These are phyloP conservation scores for Fusarium torulosum DNA, from an alignment of 2,329 filamentous ascomycete species.

Conservation along the genomic window DNA sequence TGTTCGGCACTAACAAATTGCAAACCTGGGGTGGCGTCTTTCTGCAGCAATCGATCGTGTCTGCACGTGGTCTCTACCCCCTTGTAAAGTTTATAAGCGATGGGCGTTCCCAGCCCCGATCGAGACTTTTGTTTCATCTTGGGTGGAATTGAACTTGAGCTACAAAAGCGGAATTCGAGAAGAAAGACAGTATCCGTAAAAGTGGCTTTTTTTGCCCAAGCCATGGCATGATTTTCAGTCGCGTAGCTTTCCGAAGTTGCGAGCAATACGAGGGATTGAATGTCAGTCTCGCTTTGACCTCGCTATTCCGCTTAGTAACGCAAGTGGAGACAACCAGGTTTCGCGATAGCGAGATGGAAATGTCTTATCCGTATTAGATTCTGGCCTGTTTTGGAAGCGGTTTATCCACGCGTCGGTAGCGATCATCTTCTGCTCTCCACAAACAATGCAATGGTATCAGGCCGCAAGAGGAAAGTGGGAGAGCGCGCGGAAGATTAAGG, in stretches of 20 bases:
- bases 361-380: not conserved
- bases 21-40: conserved; percentile 14
- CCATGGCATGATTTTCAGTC: conserved; percentile 1
- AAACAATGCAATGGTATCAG: conserved; percentile 28
- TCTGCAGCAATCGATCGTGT: conserved; percentile 11
- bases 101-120: conserved; percentile 15
- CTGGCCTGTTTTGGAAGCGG: too few species aligned
- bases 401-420: conserved; percentile 3
- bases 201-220: not conserved
- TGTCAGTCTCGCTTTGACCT: conserved; percentile 10
- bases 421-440: conserved; percentile 22
- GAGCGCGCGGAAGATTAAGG: not conserved
- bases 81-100: conserved; percentile 32
- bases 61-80: conserved; percentile 20
- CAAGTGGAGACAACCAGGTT: not conserved
- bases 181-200: not conserved
- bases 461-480: conserved; percentile 10
- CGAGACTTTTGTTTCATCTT: conserved; percentile 23
- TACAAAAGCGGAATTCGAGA: not conserved
- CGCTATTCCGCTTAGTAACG: conserved; percentile 2
- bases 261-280: not conserved
- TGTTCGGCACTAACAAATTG: not conserved
- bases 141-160: not conserved
- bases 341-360: not conserved
- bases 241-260: not conserved